A percentile compares a stretch with the other conserved stretches of the same genome.
Conservation (phyloP, 768 basidiomycete species). For the Phaffia tasmanica region DNA sequence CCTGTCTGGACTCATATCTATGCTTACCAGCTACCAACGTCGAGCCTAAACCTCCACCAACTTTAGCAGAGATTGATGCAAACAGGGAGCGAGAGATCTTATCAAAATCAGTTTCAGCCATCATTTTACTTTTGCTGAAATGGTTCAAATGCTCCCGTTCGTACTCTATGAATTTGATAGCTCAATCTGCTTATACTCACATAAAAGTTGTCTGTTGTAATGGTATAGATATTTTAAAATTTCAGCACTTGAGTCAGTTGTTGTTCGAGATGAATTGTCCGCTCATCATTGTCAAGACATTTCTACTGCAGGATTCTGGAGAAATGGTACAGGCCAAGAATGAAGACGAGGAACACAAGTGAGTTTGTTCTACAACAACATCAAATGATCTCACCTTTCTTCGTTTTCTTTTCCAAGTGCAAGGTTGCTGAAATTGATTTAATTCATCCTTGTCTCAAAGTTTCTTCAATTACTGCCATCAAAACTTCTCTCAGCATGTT, state of each 20-base stretch:
- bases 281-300: slow-evolving; percentile 90
- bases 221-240: slow-evolving; percentile 89
- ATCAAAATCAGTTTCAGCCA: slow-evolving; percentile 92
- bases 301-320: slow-evolving; percentile 86
- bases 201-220: neutral
- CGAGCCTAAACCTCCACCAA: slow-evolving; percentile 46
- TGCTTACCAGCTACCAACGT: slow-evolving; percentile 19
- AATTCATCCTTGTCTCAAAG: slow-evolving; percentile 41
- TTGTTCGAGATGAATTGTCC: slow-evolving; percentile 91
- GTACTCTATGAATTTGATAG: slow-evolving; percentile 35
- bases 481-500: slow-evolving; percentile 59
- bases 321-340: slow-evolving; percentile 74
- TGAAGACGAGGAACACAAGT: slow-evolving; percentile 80
- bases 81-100: slow-evolving; percentile 93
- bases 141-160: slow-evolving; percentile 98
- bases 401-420: no score
- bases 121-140: slow-evolving; percentile 75
- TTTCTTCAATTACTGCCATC: slow-evolving; percentile 89
- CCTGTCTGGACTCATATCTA: neutral
- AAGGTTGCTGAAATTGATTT: neutral
- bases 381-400: neutral
- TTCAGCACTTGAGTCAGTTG: slow-evolving; percentile 92
- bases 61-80: slow-evolving; percentile 83
- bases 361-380: slow-evolving; percentile 30
- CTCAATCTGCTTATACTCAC: neutral